Base-by-base conservation (phyloP, 2,329 filamentous ascomycete species). In the Monilinia fructigena region DNA sequence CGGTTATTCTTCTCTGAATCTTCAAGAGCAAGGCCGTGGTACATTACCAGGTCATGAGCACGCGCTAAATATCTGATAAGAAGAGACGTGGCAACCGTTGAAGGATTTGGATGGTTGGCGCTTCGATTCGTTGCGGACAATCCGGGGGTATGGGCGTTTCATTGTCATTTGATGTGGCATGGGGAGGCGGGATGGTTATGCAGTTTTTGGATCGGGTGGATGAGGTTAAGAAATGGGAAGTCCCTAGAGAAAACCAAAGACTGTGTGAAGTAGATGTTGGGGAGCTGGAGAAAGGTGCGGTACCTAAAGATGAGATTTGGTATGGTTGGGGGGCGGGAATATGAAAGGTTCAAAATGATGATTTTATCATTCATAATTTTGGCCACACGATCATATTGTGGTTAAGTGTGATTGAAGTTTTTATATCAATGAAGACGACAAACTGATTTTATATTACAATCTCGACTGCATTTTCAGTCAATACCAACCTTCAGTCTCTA, bases 111-210 rank as follows among this genome's bases (percentile, higher is more conserved):
- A 0, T 86, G 83, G 83, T 77, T 80, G 2, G 71, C 84, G n/a
- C 74, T 87, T 16, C 77, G 85, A 65, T 80, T 86, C 18, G 77
- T 84, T 3, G 79, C 84, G 0, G 84, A 87, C 67, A 87, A 86
- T 71, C 81, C 84, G 0, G 85, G 85, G 0, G 70, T 84, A 1
- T 87, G 85, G 85, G 79, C 82, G 0, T 80, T 87, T 28, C 85
- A 86, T 72, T 87, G 85, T 70, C 85, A 87, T 70, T 81, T 86
- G 67, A 77, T 79, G 0, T 87, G 85, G 85, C 85, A 87, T 71
- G 79, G 80, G 0, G 83, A 85, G 70, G 81, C 84, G 1, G 85
- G 1, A 80, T 87, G 78, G 67, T 82, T 42, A 88, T 88, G 86
- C 83, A 86, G 74, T 81, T 89, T 64, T 71, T 85, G 38, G 82